A percentile compares a stretch with the other conserved stretches of the same genome.
Evolutionary conservation across 805 yeast species (phyloP).

Genomic region (Phaffomyces thermotolerans): DNA sequence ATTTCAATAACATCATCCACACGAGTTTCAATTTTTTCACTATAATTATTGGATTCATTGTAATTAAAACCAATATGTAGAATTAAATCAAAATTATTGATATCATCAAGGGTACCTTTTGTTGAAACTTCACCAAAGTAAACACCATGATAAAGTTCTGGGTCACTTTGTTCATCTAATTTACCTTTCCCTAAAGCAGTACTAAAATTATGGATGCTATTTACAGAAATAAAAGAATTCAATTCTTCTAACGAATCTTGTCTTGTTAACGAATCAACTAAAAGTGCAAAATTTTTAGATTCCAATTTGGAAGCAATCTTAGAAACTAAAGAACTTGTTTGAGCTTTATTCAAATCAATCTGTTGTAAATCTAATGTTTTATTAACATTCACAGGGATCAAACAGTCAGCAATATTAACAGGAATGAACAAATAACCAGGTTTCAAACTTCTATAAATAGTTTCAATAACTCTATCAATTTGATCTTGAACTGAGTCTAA

Average conservation of each 20-base stretch:
- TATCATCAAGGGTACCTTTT: conserved; percentile 36
- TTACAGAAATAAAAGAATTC: conserved; percentile 35
- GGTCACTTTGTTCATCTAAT: conserved; percentile 34
- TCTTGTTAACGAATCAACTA: conserved; percentile 67
- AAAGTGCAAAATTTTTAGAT: conserved; percentile 48
- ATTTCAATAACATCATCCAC: conserved; percentile 18
- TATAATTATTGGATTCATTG: conserved; percentile 47
- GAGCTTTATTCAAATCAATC: conserved; percentile 14
- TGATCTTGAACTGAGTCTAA: conserved; percentile 47
- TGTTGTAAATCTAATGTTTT: conserved; percentile 21
- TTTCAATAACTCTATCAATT: conserved; percentile 48
- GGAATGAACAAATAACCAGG: conserved; percentile 75
- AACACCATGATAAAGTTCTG: conserved; percentile 55
- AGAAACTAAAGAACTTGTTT: conserved; percentile 31
- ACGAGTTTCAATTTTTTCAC: conserved; percentile 5
- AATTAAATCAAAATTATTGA: conserved; percentile 50
- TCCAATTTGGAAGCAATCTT: conserved; percentile 44
- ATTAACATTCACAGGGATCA: conserved; percentile 25
- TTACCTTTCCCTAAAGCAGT: conserved; percentile 13
- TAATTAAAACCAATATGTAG: conserved; percentile 59
- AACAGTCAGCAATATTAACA: conserved; percentile 43
- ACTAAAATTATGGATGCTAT: conserved; percentile 21
- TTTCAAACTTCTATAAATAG: conserved; percentile 42
- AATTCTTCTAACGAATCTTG: conserved; percentile 27
- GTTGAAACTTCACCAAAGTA: conserved; percentile 55